Evolutionary conservation across 2,329 filamentous ascomycete species (phyloP).

Genomic region (Aspergillus fumigatiaffinis): DNA sequence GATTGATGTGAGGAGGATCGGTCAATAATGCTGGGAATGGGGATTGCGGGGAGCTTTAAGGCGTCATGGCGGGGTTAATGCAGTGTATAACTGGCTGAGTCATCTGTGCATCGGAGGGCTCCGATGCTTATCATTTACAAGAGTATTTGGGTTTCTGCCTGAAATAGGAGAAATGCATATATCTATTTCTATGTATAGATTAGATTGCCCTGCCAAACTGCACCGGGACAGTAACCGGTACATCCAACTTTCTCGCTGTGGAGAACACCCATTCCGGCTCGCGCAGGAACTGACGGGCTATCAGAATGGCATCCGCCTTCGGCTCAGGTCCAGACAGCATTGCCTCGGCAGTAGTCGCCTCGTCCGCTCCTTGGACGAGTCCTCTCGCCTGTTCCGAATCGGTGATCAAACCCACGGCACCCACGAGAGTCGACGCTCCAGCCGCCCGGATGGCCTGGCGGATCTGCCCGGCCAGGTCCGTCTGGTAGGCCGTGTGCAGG

Average conservation of each 20-base stretch:
- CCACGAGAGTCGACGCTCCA: constrained; percentile 44
- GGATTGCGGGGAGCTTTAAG: neutral
- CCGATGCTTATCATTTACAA: neutral
- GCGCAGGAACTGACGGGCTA: constrained; percentile 53
- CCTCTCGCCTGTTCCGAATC: constrained; percentile 49
- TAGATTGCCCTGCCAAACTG: constrained; percentile 40
- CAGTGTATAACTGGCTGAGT: neutral
- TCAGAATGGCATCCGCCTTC: constrained; percentile 47
- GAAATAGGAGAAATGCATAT: neutral
- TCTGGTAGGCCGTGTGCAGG: constrained; percentile 48
- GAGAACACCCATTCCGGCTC: constrained; percentile 54
- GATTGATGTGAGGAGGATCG: too few species aligned
- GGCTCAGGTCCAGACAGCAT: constrained; percentile 26
- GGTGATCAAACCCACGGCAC: constrained; percentile 53
- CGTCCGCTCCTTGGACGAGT: constrained; percentile 40
- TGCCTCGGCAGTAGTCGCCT: constrained; percentile 22
- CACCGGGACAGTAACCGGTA: constrained; percentile 46
- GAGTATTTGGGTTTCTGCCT: neutral
- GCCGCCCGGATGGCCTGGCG: constrained; percentile 35
- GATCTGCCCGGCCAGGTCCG: constrained; percentile 46
- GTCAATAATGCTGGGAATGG: neutral
- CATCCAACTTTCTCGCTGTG: constrained; percentile 47
- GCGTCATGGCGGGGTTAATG: neutral
- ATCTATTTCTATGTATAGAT: neutral
- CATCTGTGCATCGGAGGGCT: neutral